phyloP scores from a whole-genome alignment of 495 filamentous ascomycete species.

The Penicillium bialowiezense region DNA sequence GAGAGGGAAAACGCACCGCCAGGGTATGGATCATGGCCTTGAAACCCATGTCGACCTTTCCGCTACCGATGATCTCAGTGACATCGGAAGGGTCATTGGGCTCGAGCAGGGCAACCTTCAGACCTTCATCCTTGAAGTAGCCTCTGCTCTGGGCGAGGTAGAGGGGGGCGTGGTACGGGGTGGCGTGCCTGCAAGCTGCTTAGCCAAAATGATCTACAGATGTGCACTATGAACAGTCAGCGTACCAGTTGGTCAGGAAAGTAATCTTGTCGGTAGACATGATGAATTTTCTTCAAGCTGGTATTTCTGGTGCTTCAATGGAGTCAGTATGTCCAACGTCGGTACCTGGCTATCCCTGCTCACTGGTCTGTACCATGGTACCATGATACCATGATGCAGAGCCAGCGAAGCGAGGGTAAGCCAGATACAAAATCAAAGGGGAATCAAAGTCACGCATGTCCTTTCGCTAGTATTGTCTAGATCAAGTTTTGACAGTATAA shows the following conservation, averaged over 20 bases:
- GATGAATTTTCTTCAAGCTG: constrained; percentile 32
- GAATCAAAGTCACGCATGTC: constrained; percentile 65
- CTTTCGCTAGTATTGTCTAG: constrained; percentile 84
- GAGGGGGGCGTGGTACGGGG: constrained; percentile 69
- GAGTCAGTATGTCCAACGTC: constrained; percentile 18
- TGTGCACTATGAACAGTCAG: constrained; percentile 8
- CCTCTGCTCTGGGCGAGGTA: constrained; percentile 68
- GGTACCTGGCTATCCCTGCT: neutral
- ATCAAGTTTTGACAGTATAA: constrained; percentile 75
- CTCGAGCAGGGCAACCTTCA: constrained; percentile 68
- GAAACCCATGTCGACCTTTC: constrained; percentile 70
- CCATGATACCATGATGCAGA: constrained; percentile 16
- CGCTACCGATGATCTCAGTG: constrained; percentile 69
- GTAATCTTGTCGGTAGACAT: constrained; percentile 76
- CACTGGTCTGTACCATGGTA: constrained; percentile 1
- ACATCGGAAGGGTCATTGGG: constrained; percentile 71
- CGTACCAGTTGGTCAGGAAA: constrained; percentile 70
- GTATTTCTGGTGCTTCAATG: constrained; percentile 8
- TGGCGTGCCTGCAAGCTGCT: constrained; percentile 58
- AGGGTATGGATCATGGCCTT: constrained; percentile 76
- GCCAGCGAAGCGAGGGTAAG: constrained; percentile 14
- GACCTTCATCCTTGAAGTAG: constrained; percentile 66
- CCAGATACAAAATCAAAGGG: constrained; percentile 28
- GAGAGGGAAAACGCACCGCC: constrained; percentile 42
- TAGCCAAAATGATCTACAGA: constrained; percentile 21